Evolutionary conservation across 1,284 basidiomycete species (phyloP).

Genomic region (Lignosus rhinocerotis): DNA sequence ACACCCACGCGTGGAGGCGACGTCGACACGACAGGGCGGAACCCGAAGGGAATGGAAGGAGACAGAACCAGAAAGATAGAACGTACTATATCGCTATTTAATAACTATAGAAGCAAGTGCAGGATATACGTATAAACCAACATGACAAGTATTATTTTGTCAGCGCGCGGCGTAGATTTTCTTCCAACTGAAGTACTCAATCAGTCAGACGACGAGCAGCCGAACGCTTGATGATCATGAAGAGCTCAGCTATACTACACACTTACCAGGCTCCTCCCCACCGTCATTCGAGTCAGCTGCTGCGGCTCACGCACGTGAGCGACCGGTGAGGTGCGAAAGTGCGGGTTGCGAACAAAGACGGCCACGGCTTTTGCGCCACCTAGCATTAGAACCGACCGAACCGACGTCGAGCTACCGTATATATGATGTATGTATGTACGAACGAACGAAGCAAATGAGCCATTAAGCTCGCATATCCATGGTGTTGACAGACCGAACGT

Average conservation of each 20-base stretch:
- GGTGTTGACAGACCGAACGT: no score
- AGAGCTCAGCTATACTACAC: no score
- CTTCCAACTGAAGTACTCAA: slow-evolving; percentile 1
- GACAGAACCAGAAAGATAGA: no score
- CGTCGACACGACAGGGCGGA: no score
- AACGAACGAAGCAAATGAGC: not conserved
- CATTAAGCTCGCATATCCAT: not conserved
- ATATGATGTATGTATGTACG: not conserved
- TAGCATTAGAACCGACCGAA: slow-evolving; percentile 6
- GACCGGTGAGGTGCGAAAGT: not conserved
- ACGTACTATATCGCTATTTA: no score
- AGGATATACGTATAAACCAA: no score
- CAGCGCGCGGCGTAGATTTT: slow-evolving; percentile 2
- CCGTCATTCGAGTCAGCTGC: no score
- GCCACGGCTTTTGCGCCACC: slow-evolving; percentile 14
- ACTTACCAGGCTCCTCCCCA: no score
- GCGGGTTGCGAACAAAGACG: not conserved
- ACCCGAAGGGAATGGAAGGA: no score
- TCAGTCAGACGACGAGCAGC: slow-evolving; percentile 3
- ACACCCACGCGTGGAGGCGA: no score
- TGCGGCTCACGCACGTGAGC: not conserved
- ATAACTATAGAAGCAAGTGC: no score
- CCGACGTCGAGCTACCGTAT: not conserved
- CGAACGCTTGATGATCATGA: slow-evolving; percentile 9
- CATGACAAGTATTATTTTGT: no score